These are phyloP conservation scores for Pseudozyma thailandica DNA, from an alignment of 1,284 basidiomycete species.

Conservation along the genomic window DNA sequence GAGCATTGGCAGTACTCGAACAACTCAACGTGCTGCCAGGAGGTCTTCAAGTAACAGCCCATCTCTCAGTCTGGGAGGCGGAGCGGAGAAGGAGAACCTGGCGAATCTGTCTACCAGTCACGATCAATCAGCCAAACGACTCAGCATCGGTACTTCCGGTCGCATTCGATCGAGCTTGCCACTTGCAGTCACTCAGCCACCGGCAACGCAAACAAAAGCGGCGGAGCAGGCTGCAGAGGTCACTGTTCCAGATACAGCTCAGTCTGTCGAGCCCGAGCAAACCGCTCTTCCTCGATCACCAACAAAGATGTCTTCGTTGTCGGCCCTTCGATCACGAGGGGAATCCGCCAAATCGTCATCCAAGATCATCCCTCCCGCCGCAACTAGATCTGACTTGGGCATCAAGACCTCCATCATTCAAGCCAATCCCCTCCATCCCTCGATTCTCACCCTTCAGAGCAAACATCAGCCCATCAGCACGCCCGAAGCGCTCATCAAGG, in stretches of 20 bases:
- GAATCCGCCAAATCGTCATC: constrained; percentile 3
- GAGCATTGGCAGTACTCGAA: constrained; percentile 14
- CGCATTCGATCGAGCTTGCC: constrained; percentile 27
- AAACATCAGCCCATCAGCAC: constrained; percentile 45
- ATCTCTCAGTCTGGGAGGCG: neutral
- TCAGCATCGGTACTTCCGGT: constrained; percentile 10
- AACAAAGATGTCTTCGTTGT: constrained; percentile 16
- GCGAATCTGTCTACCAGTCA: neutral
- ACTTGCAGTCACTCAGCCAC: constrained; percentile 19
- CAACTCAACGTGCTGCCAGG: neutral
- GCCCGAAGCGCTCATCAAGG: constrained; percentile 41
- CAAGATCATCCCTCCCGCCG: constrained; percentile 6
- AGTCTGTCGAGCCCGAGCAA: neutral
- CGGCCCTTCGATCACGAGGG: constrained; percentile 19
- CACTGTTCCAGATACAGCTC: neutral
- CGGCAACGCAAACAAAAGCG: constrained; percentile 3
- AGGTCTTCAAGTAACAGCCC: constrained; percentile 21
- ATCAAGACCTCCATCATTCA: constrained; percentile 36
- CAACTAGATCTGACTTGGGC: constrained; percentile 19
- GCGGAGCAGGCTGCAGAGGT: neutral
- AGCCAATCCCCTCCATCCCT: constrained; percentile 35
- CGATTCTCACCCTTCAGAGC: constrained; percentile 30
- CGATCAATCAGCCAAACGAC: constrained; percentile 1
- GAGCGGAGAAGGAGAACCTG: constrained; percentile 36
- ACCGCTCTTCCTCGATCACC: constrained; percentile 3